These are phyloP conservation scores for Crithidia acanthocephali DNA, from an alignment of 208 protist species.

Conservation along the genomic window DNA sequence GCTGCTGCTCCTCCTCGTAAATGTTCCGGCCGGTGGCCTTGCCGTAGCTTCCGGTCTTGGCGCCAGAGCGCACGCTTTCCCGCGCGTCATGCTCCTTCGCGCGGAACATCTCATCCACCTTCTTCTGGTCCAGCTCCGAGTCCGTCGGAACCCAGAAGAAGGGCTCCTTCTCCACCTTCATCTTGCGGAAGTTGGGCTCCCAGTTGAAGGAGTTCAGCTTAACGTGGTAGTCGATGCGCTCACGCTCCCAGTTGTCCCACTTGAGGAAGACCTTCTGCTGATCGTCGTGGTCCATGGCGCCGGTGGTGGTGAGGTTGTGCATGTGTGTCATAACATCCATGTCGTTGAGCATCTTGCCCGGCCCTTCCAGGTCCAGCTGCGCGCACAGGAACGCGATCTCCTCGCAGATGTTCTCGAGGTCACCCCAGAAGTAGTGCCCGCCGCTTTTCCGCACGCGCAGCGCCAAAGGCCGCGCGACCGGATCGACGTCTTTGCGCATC, in stretches of 20 bases:
- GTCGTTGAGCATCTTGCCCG: slow-evolving; percentile 85
- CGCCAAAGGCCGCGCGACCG: slow-evolving; percentile 71
- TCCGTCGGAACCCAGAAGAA: slow-evolving; percentile 93
- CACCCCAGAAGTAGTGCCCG: slow-evolving; percentile 88
- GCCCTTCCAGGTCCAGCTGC: slow-evolving; percentile 84
- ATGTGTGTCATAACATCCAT: slow-evolving; percentile 95
- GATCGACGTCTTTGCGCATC: slow-evolving; percentile 68
- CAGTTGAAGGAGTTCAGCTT: slow-evolving; percentile 87
- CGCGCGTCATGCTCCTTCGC: slow-evolving; percentile 76
- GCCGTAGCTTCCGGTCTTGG: slow-evolving; percentile 75
- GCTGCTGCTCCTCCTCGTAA: slow-evolving; percentile 51
- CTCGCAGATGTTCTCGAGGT: slow-evolving; percentile 84
- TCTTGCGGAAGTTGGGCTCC: slow-evolving; percentile 89
- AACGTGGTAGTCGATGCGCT: slow-evolving; percentile 91
- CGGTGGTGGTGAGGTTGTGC: slow-evolving; percentile 85
- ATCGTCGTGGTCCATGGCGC: slow-evolving; percentile 92
- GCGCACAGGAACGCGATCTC: slow-evolving; percentile 88
- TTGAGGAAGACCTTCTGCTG: slow-evolving; percentile 90
- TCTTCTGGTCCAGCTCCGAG: slow-evolving; percentile 83
- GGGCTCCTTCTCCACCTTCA: slow-evolving; percentile 91
- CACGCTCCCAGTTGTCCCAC: slow-evolving; percentile 93
- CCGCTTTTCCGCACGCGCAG: slow-evolving; percentile 71
- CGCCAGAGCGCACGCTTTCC: slow-evolving; percentile 56
- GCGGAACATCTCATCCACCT: slow-evolving; percentile 85
- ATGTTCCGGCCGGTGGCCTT: slow-evolving; percentile 72